Percentiles rank a stretch among this genome's conserved stretches.
Conservation (phyloP, 192 early-diverging fungal species). For the Rhizophagus sp. region DNA sequence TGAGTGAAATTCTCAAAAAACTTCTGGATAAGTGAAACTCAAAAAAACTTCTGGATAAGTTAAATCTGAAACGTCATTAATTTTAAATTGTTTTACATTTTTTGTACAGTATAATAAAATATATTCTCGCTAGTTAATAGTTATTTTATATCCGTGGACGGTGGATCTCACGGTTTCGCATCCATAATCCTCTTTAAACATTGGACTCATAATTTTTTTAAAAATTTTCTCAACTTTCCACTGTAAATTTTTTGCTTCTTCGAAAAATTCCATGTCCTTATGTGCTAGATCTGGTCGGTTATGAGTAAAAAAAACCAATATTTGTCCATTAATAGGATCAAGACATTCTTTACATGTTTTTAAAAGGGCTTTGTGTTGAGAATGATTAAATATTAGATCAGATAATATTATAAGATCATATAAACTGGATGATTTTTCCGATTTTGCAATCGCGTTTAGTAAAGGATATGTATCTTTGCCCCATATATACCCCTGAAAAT, state of each 20-base stretch:
- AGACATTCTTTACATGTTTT: slow-evolving; percentile 65
- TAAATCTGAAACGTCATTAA: too few species aligned
- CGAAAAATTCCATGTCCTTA: slow-evolving; percentile 82
- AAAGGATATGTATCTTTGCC: slow-evolving; percentile 54
- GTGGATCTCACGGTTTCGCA: slow-evolving; percentile 75
- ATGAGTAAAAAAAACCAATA: slow-evolving; percentile 81
- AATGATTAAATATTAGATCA: slow-evolving; percentile 89
- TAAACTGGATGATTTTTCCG: slow-evolving; percentile 26
- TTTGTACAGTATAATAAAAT: too few species aligned
- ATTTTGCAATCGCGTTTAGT: slow-evolving; percentile 37
- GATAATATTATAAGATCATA: slow-evolving; percentile 85
- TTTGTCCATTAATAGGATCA: slow-evolving; percentile 57
- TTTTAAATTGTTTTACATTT: too few species aligned
- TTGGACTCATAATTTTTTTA: slow-evolving; percentile 68
- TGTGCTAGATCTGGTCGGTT: slow-evolving; percentile 81
- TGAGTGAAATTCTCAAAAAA: too few species aligned
- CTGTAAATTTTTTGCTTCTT: slow-evolving; percentile 61
- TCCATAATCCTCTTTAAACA: slow-evolving; percentile 90
- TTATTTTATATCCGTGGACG: slow-evolving; percentile 74
- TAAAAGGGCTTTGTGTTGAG: slow-evolving; percentile 77
- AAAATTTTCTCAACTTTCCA: slow-evolving; percentile 66
- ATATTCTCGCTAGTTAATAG: not conserved
- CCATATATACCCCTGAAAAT: slow-evolving; percentile 70
- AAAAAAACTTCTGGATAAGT: too few species aligned
- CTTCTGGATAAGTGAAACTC: too few species aligned